Evolutionary conservation across 345 rosid species (phyloP).

Genomic region (Citrus mangshanensis): DNA sequence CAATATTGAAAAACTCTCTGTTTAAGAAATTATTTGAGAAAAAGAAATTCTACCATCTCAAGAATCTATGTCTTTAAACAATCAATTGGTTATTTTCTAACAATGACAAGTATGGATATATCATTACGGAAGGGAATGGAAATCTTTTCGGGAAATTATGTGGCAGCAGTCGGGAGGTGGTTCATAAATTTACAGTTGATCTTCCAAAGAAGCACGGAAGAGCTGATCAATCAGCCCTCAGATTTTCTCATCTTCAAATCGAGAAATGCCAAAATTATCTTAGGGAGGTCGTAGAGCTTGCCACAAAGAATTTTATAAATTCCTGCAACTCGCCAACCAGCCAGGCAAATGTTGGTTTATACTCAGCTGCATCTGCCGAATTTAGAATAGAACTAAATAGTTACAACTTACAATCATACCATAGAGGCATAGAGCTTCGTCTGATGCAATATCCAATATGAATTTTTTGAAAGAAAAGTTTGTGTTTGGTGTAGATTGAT

Average conservation of each 20-base stretch:
- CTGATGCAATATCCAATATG: too few species aligned
- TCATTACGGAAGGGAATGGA: constrained; percentile 35
- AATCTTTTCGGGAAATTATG: constrained; percentile 38
- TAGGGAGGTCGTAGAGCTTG: constrained; percentile 37
- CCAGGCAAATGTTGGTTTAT: constrained; percentile 16
- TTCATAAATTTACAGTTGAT: constrained; percentile 40
- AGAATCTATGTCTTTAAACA: too few species aligned
- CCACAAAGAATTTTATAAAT: constrained; percentile 27
- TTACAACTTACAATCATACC: too few species aligned
- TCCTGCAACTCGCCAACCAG: constrained; percentile 11
- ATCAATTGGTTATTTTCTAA: too few species aligned
- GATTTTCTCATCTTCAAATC: constrained; percentile 34
- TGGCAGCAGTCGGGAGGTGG: constrained; percentile 33
- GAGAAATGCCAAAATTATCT: constrained; percentile 38
- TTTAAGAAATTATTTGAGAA: too few species aligned
- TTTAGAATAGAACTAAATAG: constrained; percentile 32
- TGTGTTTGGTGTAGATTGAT: constrained; percentile 27
- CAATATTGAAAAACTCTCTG: accelerated
- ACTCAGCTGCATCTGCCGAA: constrained; percentile 30
- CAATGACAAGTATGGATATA: constrained; percentile 20
- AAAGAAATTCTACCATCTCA: too few species aligned
- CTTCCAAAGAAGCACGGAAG: constrained; percentile 44
- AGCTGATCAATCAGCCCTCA: constrained; percentile 42
- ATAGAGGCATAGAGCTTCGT: too few species aligned
- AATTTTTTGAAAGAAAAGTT: too few species aligned